Percentiles rank a stretch among this genome's conserved stretches.
phyloP scores from a whole-genome alignment of 805 yeast genomes.

The Barnettozyma sp. region DNA sequence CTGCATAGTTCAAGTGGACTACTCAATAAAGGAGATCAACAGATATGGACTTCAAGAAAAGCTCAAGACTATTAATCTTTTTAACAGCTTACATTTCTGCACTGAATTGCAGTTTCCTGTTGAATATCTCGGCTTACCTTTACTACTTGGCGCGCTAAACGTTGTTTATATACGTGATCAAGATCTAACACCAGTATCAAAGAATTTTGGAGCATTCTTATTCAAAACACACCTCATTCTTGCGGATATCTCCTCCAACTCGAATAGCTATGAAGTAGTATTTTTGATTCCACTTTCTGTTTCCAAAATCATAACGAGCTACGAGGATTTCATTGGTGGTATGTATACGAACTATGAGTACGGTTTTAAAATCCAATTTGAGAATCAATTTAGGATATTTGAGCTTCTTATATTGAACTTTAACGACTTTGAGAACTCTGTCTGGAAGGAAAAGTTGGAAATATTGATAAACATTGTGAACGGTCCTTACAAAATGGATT shows the following conservation, averaged over 20 bases:
- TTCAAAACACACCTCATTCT: conserved; percentile 47
- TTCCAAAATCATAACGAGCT: conserved; percentile 24
- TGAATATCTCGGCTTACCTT: conserved; percentile 41
- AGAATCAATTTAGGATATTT: conserved; percentile 32
- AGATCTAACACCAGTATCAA: conserved; percentile 3
- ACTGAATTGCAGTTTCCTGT: conserved; percentile 27
- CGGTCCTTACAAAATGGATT: conserved; percentile 30
- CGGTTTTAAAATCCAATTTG: conserved; percentile 41
- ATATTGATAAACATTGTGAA: conserved; percentile 25
- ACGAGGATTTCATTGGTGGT: conserved; percentile 26
- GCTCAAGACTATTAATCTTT: conserved; percentile 13
- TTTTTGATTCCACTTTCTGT: conserved; percentile 44
- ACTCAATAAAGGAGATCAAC: conserved; percentile 26
- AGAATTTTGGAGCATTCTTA: conserved; percentile 32
- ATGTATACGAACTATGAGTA: conserved; percentile 27
- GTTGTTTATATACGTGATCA: conserved; percentile 33
- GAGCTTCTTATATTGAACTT: conserved; percentile 38
- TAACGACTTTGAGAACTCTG: conserved; percentile 27
- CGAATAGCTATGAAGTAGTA: conserved; percentile 28
- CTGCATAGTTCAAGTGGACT: conserved; percentile 16
- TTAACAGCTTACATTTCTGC: conserved; percentile 14
- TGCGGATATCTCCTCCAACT: conserved; percentile 23
- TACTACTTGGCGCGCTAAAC: conserved; percentile 37
- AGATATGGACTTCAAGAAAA: conserved; percentile 25
- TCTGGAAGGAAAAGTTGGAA: conserved; percentile 37